Conservation (phyloP, 257 asterid genomes). For the Thymus mandschuricus region DNA sequence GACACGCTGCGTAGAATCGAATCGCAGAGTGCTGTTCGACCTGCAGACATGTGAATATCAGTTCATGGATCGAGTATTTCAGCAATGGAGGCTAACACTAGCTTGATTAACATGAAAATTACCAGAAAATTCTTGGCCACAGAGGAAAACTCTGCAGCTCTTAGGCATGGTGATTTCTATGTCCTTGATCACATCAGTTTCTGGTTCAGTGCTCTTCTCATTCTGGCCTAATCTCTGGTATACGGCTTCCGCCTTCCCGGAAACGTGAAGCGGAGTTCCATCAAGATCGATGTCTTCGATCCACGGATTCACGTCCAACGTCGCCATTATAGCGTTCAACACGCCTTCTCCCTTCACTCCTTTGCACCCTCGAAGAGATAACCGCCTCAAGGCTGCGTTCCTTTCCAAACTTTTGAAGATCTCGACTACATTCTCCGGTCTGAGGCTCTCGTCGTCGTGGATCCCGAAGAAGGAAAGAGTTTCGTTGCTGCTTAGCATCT, state of each 20-base stretch:
- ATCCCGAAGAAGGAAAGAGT: slow-evolving; percentile 60
- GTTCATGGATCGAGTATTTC: too few relatives aligned
- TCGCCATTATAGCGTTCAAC: slow-evolving; percentile 58
- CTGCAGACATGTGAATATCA: too few relatives aligned
- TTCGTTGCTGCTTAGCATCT: slow-evolving; percentile 67
- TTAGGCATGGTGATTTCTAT: slow-evolving; percentile 68
- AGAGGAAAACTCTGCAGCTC: slow-evolving; percentile 67
- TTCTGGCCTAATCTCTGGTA: slow-evolving; percentile 61
- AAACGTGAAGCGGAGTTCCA: slow-evolving; percentile 65
- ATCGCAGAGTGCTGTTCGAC: slow-evolving; percentile 58
- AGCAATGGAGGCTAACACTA: too few relatives aligned
- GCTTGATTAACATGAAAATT: too few relatives aligned
- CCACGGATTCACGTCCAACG: slow-evolving; percentile 84
- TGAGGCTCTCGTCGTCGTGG: slow-evolving; percentile 63
- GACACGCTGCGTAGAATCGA: slow-evolving; percentile 63
- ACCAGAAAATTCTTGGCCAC: slow-evolving; percentile 47
- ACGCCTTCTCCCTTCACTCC: slow-evolving; percentile 79
- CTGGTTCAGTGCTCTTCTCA: slow-evolving; percentile 50
- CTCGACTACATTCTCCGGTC: slow-evolving; percentile 49
- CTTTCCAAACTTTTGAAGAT: slow-evolving; percentile 71
- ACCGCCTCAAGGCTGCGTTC: slow-evolving; percentile 56
- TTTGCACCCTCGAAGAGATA: slow-evolving; percentile 76
- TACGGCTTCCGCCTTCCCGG: slow-evolving; percentile 65
- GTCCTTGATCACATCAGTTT: slow-evolving; percentile 62
- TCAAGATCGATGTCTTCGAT: slow-evolving; percentile 71